Conservation (phyloP, 805 yeast species). For the Lipomyces chichibuensis region DNA sequence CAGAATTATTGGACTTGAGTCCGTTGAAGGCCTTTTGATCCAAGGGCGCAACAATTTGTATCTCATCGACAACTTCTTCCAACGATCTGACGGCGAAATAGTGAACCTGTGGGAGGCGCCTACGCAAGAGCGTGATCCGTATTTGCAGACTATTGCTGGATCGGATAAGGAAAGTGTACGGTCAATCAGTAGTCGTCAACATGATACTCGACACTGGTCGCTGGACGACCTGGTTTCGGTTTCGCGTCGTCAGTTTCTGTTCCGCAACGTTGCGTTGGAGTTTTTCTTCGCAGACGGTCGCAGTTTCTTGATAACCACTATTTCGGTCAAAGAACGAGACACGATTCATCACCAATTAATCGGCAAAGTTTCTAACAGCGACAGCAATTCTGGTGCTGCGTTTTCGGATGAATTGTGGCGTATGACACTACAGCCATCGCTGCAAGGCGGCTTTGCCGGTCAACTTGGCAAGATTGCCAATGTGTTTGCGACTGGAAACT, state of each 20-base stretch:
- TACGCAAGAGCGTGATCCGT: conserved; percentile 62
- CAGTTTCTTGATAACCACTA: conserved; percentile 68
- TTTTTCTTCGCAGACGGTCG: conserved; percentile 74
- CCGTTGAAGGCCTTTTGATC: conserved; percentile 74
- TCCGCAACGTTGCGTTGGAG: conserved; percentile 81
- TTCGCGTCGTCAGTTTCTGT: conserved; percentile 72
- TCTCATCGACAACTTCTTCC: conserved; percentile 70
- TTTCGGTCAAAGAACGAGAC: conserved; percentile 59
- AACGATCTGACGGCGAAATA: conserved; percentile 55
- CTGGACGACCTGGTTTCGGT: conserved; percentile 61
- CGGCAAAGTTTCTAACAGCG: conserved; percentile 51
- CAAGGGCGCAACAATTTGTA: conserved; percentile 68
- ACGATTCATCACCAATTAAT: conserved; percentile 55
- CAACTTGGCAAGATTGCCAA: conserved; percentile 51
- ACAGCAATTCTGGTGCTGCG: conserved; percentile 38
- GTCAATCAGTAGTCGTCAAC: conserved; percentile 21
- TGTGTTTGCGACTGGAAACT: conserved; percentile 50
- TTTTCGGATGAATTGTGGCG: conserved; percentile 36
- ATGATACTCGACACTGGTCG: conserved; percentile 53
- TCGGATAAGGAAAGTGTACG: conserved; percentile 41
- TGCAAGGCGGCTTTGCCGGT: conserved; percentile 40
- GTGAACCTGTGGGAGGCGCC: conserved; percentile 72
- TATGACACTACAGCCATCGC: conserved; percentile 30
- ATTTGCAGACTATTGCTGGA: conserved; percentile 64
- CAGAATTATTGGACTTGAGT: conserved; percentile 73